Conservation (phyloP, 768 basidiomycete genomes). For the Serendipita indica region DNA sequence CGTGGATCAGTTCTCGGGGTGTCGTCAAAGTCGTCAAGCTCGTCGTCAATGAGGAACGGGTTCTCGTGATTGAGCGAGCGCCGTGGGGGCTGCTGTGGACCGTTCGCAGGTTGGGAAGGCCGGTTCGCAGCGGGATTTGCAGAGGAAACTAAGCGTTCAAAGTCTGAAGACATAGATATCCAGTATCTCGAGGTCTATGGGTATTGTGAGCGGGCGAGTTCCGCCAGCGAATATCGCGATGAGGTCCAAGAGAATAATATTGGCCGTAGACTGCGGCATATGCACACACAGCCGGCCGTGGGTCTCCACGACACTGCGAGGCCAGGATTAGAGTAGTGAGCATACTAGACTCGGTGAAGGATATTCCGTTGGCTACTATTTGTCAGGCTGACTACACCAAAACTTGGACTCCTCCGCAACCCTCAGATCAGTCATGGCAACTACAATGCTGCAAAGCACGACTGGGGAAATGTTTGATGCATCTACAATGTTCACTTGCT, state of each 20-base stretch:
- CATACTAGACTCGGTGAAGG: too few species aligned
- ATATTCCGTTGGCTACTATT: too few species aligned
- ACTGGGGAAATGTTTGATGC: slow-evolving; percentile 8
- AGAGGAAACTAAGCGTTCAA: slow-evolving; percentile 54
- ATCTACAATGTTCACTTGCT: slow-evolving; percentile 54
- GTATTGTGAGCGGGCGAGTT: neutral
- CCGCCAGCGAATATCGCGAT: slow-evolving; percentile 5
- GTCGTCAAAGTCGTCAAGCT: slow-evolving; percentile 47
- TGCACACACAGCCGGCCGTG: too few species aligned
- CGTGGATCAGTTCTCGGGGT: slow-evolving; percentile 11
- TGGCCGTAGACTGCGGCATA: too few species aligned
- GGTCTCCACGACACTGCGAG: too few species aligned
- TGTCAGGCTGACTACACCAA: too few species aligned
- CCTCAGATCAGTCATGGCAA: neutral
- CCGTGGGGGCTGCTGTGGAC: slow-evolving; percentile 45
- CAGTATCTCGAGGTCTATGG: neutral
- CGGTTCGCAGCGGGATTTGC: slow-evolving; percentile 45
- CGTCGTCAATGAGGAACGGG: slow-evolving; percentile 61
- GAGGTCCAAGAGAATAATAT: neutral
- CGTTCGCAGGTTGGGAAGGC: slow-evolving; percentile 26
- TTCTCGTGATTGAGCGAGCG: slow-evolving; percentile 23
- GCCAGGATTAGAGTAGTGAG: too few species aligned
- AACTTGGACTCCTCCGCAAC: neutral
- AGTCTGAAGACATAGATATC: slow-evolving; percentile 28
- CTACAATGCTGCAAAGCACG: slow-evolving; percentile 2